Base-by-base conservation (phyloP, 495 filamentous ascomycete genomes). In the Penicillium canescens region DNA sequence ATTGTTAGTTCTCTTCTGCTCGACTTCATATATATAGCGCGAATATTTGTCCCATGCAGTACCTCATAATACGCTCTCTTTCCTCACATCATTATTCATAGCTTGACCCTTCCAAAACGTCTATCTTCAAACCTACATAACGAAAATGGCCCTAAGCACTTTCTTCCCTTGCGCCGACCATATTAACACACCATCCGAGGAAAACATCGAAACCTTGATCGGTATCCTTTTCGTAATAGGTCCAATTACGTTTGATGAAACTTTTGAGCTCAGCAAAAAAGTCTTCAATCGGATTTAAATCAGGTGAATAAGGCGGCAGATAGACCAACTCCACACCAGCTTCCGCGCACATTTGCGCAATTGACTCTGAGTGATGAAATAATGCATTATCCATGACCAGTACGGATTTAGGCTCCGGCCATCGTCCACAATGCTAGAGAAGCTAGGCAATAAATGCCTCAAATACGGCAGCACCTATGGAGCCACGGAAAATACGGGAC, bases 321-420 rank as follows among this genome's bases (percentile, higher is more conserved):
- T 62, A 74, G 13, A 71, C 14, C 3, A 74, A 45, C 44, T 59
- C 68, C 3, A 77, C 70, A 21, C 74, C 67, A 23, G 66, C 66
- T 23, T 64, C 54, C 8, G 42, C 34, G 46, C 62, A 77, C 53
- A 75, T 50, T 31, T 74, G 40, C 41, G 68, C 36, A n/a, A 76
- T 55, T 41, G 58, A 40, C 10, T 69, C 58, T 7, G 50, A 61
- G 48, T 63, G 59, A 52, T 78, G 58, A 47, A 76, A 69, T 12
- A 67, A 73, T 18, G 67, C 63, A 65, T 78, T 76, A 50, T 78
- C 75, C 62, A 75, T 77, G 21, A 78, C 50, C 21, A 78, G 36
- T 11, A 77, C 71, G 14, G 67, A 74, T 41, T 68, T 71, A 14
- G 60, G 70, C 36, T 70, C 63, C 3, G 67, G 74, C 59, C 47